Base-by-base conservation (phyloP, 352 stramenopile genomes). In the Pythium apleroticum region DNA sequence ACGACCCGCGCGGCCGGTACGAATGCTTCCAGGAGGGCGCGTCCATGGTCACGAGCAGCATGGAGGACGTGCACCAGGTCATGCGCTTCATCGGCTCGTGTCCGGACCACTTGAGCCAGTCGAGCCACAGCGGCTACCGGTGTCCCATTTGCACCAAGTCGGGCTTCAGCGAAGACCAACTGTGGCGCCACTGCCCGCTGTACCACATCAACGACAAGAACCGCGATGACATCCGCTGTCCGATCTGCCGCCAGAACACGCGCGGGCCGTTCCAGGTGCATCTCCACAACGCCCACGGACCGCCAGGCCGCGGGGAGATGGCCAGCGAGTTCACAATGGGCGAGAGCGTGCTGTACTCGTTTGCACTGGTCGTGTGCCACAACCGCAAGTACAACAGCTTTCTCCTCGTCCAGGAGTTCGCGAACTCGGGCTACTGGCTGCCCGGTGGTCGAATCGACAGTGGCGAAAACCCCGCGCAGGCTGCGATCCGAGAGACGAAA, bases 131-230 rank as follows among this genome's bases (percentile, higher is more conserved):
- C 25, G 39, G 50, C 17, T 92, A 80, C 65, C 80, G 74, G 37
- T 95, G 86, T 63, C 86, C 86, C 31, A 88, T 93, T 66, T 95
- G 86, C 53, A 72, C 73, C 17, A 90, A 88, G 60, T 76, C 64
- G 9, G 84, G 80, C n/a, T 80, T 95, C 54, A 77, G 75, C 7
- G 86, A 95, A 67, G 86, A 95, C 63, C 70, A 92, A 52, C 74
- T 95, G n/a, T 95, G 86, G 86, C 75, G 80, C 60, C 86, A 95
- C 57, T 88, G 82, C 56, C 86, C 86, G 19, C 64, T 95, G 68
- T 93, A 88, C 70, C 86, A 95, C 64, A 95, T 95, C 68, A 95
- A 95, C 68, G 86, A 92, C 57, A 84, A 80, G 63, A 90, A 93
- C 63, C 83, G 76, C 45, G 80, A 90, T 60, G 69, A 79, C 22